A percentile compares a stretch with the other conserved stretches of the same genome.
phyloP scores from a whole-genome alignment of 2,329 filamentous ascomycete genomes.

The Akanthomyces uredinophilus region DNA sequence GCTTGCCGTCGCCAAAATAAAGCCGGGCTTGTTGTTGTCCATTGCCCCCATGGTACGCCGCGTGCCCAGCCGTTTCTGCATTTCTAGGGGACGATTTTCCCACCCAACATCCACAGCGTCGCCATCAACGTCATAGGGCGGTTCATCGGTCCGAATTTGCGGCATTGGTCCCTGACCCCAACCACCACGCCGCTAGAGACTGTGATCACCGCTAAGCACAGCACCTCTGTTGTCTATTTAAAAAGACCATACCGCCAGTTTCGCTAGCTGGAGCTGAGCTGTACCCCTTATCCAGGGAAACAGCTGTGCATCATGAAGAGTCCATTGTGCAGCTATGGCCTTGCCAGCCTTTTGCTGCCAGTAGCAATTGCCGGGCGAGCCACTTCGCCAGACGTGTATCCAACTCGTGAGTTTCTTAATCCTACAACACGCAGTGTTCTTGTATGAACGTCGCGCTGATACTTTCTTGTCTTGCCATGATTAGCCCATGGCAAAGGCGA shows the following conservation, averaged over 20 bases:
- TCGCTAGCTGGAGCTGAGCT: neutral
- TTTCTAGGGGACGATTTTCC: neutral
- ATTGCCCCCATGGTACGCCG: neutral
- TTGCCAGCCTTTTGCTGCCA: conserved; percentile 14
- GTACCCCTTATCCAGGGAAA: neutral
- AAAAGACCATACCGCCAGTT: neutral
- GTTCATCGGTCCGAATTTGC: conserved; percentile 14
- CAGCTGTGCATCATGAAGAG: conserved; percentile 1
- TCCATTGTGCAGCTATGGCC: neutral
- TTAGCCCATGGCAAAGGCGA: conserved; percentile 28
- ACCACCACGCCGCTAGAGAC: neutral
- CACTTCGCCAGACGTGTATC: conserved; percentile 23
- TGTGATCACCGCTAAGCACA: neutral
- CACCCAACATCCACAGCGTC: neutral
- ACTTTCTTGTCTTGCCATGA: neutral
- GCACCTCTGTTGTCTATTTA: neutral
- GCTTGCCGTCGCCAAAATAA: neutral
- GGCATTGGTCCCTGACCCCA: neutral
- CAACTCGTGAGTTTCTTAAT: conserved; percentile 19
- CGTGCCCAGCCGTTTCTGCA: neutral
- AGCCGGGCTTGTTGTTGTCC: neutral
- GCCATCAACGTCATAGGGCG: conserved; percentile 5
- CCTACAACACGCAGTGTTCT: neutral
- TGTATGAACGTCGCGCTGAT: neutral
- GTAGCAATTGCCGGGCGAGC: conserved; percentile 3